Percentiles rank a stretch among this genome's conserved stretches.
These are phyloP conservation scores for Pythium rhizo-oryzae DNA, from an alignment of 352 stramenopile species.

Conservation along the genomic window DNA sequence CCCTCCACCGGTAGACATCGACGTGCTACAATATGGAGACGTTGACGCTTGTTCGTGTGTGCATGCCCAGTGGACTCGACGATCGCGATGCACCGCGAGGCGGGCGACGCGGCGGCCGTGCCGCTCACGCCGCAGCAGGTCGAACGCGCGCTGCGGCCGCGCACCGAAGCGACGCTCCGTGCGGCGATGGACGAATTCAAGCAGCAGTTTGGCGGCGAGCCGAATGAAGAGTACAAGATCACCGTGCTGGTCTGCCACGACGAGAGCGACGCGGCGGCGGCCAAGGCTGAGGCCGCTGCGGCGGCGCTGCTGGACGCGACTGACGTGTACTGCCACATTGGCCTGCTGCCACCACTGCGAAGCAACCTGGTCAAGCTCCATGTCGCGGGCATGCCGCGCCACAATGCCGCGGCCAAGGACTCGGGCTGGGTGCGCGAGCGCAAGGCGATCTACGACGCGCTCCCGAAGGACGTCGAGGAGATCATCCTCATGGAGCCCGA, in stretches of 20 bases:
- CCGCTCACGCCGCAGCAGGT: slow-evolving; percentile 32
- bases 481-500: slow-evolving; percentile 84
- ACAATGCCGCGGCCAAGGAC: slow-evolving; percentile 79
- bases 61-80: slow-evolving; percentile 67
- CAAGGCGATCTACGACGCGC: slow-evolving; percentile 72
- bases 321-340: slow-evolving; percentile 78
- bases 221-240: slow-evolving; percentile 82
- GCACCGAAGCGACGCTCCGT: slow-evolving; percentile 61
- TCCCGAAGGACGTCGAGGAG: slow-evolving; percentile 72
- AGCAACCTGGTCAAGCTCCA: slow-evolving; percentile 69
- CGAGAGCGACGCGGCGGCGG: slow-evolving; percentile 16
- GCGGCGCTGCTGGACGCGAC: slow-evolving; percentile 29
- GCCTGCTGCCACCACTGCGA: slow-evolving; percentile 61
- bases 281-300: neutral
- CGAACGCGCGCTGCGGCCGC: slow-evolving; percentile 50
- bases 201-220: slow-evolving; percentile 38
- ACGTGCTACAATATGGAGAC: no score
- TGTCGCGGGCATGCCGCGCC: slow-evolving; percentile 64
- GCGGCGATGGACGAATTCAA: slow-evolving; percentile 73
- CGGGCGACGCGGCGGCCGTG: slow-evolving; percentile 28
- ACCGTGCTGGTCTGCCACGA: slow-evolving; percentile 69
- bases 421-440: slow-evolving; percentile 76
- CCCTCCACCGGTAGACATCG: no score
- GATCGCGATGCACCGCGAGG: slow-evolving; percentile 49
- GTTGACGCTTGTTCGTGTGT: neutral